A percentile compares a stretch with the other conserved stretches of the same genome.
Evolutionary conservation across 2,329 filamentous ascomycete genomes (phyloP).

Genomic region (Pyricularia pennisetigena): DNA sequence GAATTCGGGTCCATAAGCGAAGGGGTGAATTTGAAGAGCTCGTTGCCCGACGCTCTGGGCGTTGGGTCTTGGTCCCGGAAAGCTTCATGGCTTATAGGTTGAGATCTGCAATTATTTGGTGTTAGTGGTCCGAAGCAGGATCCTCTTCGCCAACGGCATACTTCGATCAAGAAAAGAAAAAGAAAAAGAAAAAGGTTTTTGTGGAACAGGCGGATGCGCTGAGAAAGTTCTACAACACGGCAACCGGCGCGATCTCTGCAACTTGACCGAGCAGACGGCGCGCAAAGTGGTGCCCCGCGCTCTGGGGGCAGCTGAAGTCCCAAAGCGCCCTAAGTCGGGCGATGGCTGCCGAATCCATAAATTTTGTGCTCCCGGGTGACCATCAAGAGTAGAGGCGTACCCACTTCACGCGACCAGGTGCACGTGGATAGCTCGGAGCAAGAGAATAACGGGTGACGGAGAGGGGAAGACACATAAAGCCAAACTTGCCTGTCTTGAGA

Average conservation of each 20-base stretch:
- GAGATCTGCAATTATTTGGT: constrained; percentile 30
- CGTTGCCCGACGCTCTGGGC: constrained; percentile 60
- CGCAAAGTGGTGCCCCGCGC: neutral
- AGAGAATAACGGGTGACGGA: neutral
- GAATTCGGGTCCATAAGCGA: constrained; percentile 81
- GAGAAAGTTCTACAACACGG: neutral
- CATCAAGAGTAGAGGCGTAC: neutral
- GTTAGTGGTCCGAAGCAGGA: neutral
- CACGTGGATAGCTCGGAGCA: neutral
- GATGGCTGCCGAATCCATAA: neutral
- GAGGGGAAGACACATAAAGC: neutral
- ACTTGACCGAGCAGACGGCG: neutral
- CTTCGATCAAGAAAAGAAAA: neutral
- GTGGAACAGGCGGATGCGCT: neutral
- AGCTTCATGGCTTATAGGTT: constrained; percentile 27
- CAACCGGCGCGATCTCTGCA: neutral
- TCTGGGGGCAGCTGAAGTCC: neutral
- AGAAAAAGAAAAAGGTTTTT: neutral
- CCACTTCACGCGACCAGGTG: neutral
- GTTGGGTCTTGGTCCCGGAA: constrained; percentile 71
- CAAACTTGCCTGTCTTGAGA: constrained; percentile 20
- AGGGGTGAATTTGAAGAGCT: constrained; percentile 81
- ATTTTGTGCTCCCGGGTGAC: neutral
- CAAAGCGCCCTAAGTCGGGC: neutral
- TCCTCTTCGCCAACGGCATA: neutral